Conservation (phyloP, 176 grass and related monocot species). For the Saccharum officinarum region DNA sequence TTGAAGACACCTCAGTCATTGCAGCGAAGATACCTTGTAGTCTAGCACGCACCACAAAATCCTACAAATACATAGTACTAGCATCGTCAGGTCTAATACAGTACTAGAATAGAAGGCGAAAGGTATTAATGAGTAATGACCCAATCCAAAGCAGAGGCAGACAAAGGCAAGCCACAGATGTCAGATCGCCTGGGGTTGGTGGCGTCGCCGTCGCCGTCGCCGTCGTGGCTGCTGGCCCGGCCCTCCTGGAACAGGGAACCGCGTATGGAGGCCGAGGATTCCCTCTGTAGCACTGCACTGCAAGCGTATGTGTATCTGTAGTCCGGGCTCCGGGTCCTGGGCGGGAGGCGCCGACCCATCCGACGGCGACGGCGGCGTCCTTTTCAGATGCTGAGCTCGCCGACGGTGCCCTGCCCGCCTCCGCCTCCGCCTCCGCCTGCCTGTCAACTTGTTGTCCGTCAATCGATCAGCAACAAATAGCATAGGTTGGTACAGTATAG, state of each 20-base stretch:
- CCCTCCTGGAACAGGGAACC: constrained; percentile 6
- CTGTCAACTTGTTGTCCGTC: neutral
- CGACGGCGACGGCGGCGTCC: neutral
- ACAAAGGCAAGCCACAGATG: neutral
- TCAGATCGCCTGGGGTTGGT: neutral
- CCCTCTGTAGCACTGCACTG: constrained; percentile 41
- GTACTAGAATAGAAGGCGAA: too few relatives aligned
- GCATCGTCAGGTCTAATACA: too few relatives aligned
- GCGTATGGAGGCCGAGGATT: constrained; percentile 29
- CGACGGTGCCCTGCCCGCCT: neutral
- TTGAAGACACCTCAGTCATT: too few relatives aligned
- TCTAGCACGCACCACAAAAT: too few relatives aligned
- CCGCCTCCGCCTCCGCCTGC: neutral
- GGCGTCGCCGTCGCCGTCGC: constrained; percentile 8
- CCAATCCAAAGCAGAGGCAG: too few relatives aligned
- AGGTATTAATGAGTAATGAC: too few relatives aligned
- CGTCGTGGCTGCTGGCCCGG: neutral
- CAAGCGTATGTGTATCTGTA: neutral
- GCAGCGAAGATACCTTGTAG: too few relatives aligned
- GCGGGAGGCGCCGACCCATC: neutral
- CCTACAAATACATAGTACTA: too few relatives aligned
- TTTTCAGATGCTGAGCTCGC: neutral
- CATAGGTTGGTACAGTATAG: too few relatives aligned
- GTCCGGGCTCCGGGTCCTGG: neutral
- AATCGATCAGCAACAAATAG: neutral